Evolutionary conservation across 176 grass and related monocot genomes (phyloP).

Genomic region (Rhynchospora pubera): DNA sequence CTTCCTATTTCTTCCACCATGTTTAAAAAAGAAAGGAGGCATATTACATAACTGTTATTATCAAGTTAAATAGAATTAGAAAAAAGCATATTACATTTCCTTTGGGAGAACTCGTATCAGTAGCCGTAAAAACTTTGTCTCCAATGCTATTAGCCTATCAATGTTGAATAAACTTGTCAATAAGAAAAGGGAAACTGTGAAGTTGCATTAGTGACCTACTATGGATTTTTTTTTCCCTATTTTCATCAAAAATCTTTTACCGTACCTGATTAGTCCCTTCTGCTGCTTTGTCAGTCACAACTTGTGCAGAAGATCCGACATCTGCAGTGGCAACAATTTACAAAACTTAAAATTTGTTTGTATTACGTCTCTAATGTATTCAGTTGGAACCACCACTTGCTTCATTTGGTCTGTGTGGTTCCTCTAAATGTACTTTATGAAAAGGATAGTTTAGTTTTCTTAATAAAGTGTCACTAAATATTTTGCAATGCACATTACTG

Average conservation of each 20-base stretch:
- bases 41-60: not conserved
- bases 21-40: not conserved
- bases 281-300: not conserved
- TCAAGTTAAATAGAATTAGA: not conserved
- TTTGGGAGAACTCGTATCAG: constrained; percentile 26
- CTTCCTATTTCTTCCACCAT: not conserved
- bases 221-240: not conserved
- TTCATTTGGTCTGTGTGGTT: not conserved
- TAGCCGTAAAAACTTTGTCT: constrained; percentile 32
- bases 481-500: too few relatives aligned
- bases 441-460: too few relatives aligned
- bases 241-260: not conserved
- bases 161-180: not conserved
- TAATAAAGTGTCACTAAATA: too few relatives aligned
- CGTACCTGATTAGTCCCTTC: constrained; percentile 18
- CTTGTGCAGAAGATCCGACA: not conserved
- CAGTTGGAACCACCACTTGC: not conserved
- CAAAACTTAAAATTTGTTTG: not conserved
- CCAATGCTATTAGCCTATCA: constrained; percentile 17
- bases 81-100: constrained; percentile 60
- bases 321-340: not conserved
- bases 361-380: not conserved
- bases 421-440: too few relatives aligned
- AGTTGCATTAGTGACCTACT: not conserved
- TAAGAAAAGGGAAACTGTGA: not conserved